These are phyloP conservation scores for Calonectria crousiana DNA, from an alignment of 2,329 filamentous ascomycete genomes.

Conservation along the genomic window DNA sequence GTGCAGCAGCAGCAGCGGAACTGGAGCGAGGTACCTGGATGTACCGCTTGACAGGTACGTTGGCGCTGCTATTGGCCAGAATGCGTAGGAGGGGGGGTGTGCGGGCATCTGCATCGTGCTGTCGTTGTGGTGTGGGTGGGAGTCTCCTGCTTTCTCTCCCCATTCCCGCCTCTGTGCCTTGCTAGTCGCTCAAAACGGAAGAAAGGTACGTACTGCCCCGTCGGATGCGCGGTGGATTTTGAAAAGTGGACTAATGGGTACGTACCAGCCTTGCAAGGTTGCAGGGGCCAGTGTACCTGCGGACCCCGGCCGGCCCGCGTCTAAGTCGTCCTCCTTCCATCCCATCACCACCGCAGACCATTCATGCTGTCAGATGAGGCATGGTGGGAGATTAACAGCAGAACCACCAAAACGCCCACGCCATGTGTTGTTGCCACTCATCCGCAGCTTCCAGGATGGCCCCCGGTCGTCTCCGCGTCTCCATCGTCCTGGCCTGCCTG, in stretches of 20 bases:
- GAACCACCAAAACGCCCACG: slow-evolving; percentile 34
- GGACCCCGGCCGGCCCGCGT: slow-evolving; percentile 32
- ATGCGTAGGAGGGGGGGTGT: slow-evolving; percentile 14
- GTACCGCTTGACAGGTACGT: slow-evolving; percentile 26
- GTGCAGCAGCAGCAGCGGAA: not conserved
- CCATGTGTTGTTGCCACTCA: slow-evolving; percentile 41
- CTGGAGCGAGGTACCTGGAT: slow-evolving; percentile 11
- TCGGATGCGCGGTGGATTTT: slow-evolving; percentile 4
- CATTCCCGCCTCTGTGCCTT: slow-evolving; percentile 12
- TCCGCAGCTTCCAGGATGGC: slow-evolving; percentile 32
- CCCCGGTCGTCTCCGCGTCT: slow-evolving; percentile 40
- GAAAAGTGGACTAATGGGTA: slow-evolving; percentile 18
- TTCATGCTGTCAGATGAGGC: slow-evolving; percentile 41
- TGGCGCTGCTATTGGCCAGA: slow-evolving; percentile 10
- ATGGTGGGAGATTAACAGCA: slow-evolving; percentile 41
- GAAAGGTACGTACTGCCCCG: slow-evolving; percentile 7
- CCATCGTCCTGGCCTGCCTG: slow-evolving; percentile 22
- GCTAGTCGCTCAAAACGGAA: slow-evolving; percentile 15
- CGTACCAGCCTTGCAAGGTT: slow-evolving; percentile 19
- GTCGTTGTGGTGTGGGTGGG: slow-evolving; percentile 13
- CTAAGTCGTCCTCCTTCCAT: slow-evolving; percentile 41
- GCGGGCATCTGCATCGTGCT: not conserved
- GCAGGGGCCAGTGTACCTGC: slow-evolving; percentile 13
- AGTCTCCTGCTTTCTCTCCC: slow-evolving; percentile 18
- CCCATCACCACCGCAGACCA: slow-evolving; percentile 36